Evolutionary conservation across 106 monocot genomes (phyloP).

Genomic region (Dendrobium nobile): DNA sequence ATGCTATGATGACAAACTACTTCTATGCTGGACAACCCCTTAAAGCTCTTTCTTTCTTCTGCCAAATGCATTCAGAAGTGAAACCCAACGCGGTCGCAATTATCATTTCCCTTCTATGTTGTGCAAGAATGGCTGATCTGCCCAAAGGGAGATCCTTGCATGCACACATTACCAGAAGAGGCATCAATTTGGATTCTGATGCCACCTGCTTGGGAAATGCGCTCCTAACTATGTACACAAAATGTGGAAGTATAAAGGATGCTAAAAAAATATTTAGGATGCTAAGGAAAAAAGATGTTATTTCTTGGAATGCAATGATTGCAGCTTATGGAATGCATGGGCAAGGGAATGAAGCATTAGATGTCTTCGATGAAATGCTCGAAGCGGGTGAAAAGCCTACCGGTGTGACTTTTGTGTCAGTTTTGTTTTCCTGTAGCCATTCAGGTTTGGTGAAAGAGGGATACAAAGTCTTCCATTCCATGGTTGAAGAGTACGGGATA

Average conservation of each 20-base stretch:
- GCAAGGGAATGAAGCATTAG: conserved; percentile 32
- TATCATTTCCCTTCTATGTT: conserved; percentile 17
- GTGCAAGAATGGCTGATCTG: conserved; percentile 18
- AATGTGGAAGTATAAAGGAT: conserved; percentile 20
- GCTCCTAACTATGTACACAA: conserved; percentile 32
- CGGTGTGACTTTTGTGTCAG: conserved; percentile 40
- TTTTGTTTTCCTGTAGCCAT: conserved; percentile 51
- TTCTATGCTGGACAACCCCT: conserved; percentile 9
- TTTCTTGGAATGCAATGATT: conserved; percentile 49
- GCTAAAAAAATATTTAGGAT: conserved; percentile 17
- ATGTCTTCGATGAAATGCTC: conserved; percentile 46
- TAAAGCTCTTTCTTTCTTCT: conserved; percentile 15
- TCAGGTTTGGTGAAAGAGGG: conserved; percentile 41
- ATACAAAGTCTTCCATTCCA: conserved; percentile 23
- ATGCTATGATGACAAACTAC: conserved; percentile 24
- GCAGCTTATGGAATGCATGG: conserved; percentile 54
- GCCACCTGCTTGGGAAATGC: conserved; percentile 15
- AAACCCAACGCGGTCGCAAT: conserved; percentile 9
- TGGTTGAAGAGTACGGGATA: conserved; percentile 30
- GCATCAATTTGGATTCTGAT: conserved; percentile 10
- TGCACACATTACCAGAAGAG: conserved; percentile 16
- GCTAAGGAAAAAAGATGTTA: conserved; percentile 34
- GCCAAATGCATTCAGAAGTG: conserved; percentile 19
- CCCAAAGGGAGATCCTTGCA: conserved; percentile 19
- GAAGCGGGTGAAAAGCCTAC: conserved; percentile 31